Evolutionary conservation across 78 protist species (phyloP), one percentile per base, ranked within the genome.

Genomic region (Isochrysis galbana): DNA sequence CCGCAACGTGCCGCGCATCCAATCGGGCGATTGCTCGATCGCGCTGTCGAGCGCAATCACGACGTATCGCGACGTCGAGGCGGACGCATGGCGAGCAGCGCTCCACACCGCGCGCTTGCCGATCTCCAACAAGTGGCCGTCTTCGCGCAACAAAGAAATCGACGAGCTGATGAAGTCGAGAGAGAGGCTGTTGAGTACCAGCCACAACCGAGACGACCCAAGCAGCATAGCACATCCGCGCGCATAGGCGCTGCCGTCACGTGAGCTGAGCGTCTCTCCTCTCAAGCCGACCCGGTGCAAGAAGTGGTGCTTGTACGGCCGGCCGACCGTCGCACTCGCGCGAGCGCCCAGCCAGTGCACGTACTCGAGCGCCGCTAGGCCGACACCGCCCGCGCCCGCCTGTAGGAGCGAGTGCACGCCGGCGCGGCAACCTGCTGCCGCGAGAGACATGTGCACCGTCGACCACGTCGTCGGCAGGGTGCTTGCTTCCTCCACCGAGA

Each of bases 361-460:
- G 80, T 34, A 26, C 42, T 3, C 34, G 54, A 90, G 5, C 19
- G 92, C 92, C 14, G 47, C 84, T 32, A 90, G 72, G 10, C 92
- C 92, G 34, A 90, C 92, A 4, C 92, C 92, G 48, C 92, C 92
- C 21, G 87, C 26, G 5, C 70, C 92, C 22, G 45, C 87, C 38
- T 90, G 92, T 21, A 90, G 47, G 46, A 74, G 0, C 19, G 38
- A 41, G 45, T 1, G 32, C 83, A 21, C 39, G 14, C 77, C 77
- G 29, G 34, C 83, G 45, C 26, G 17, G 47, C 14, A 10, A 10
- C 26, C n/a, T 3, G 83, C 83, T 41, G 46, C 46, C 83, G 14
- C 46, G 29, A 10, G 45, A 5, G 83, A 17, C 19, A 74, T 2
- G 45, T 23, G 83, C 0, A 45, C 26, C 26, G 34, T 10, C n/a